Conservation (phyloP, 495 filamentous ascomycete genomes). For the Tuber borchii region DNA sequence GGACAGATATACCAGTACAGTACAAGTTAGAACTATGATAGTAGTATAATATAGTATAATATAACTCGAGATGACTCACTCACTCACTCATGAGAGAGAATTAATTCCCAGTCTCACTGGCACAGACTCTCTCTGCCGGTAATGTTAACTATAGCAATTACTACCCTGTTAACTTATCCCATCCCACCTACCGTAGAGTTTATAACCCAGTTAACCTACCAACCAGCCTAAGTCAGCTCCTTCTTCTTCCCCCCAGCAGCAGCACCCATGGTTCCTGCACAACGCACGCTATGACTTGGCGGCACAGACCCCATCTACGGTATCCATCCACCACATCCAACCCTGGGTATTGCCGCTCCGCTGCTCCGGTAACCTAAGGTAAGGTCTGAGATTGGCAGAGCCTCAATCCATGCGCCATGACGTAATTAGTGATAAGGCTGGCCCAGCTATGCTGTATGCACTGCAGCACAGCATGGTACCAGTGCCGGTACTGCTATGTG, state of each 20-base stretch:
- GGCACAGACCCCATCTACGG: neutral
- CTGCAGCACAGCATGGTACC: neutral
- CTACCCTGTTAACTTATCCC: too few relatives aligned
- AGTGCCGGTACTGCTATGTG: neutral
- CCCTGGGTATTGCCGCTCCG: neutral
- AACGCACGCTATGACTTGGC: neutral
- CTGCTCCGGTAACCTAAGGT: neutral
- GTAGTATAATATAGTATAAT: neutral
- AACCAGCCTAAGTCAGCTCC: neutral
- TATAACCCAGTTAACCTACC: neutral
- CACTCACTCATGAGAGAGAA: neutral
- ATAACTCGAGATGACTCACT: neutral
- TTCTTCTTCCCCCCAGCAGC: neutral
- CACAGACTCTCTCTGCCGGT: too few relatives aligned
- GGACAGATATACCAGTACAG: neutral
- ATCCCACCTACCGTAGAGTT: too few relatives aligned
- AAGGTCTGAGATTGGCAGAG: neutral
- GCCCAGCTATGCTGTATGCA: neutral
- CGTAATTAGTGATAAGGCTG: constrained; percentile 2
- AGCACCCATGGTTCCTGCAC: neutral
- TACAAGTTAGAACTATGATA: too few relatives aligned
- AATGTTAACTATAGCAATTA: too few relatives aligned
- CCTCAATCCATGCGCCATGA: neutral
- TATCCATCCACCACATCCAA: neutral
- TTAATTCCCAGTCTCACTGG: neutral